Evolutionary conservation across 208 protist species (phyloP), one percentile per base, ranked within the genome.

Genomic region (Leishmania arabica): DNA sequence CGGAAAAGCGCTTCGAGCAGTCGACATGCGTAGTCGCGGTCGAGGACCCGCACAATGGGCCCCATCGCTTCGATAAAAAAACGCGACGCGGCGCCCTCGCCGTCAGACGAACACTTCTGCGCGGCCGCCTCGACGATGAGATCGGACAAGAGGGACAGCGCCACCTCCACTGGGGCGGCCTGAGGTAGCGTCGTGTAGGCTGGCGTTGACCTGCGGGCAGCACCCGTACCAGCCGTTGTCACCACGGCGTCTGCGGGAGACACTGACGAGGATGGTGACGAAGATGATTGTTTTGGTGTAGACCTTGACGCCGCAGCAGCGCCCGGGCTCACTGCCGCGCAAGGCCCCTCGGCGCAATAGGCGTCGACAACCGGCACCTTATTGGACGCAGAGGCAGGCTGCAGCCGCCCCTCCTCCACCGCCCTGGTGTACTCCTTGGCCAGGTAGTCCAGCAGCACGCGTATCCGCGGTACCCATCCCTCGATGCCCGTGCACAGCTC

Each of bases 401-500:
- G 77, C 69, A 83, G 66, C 11, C 79, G 81, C 5, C 81, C 79
- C 49, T 85, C 78, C 60, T 4, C 40, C 11, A 79, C 49, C 2
- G 78, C 79, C 75, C 68, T 80, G 11, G 64, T 77, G 51, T 86
- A 79, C 83, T 80, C 85, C 7, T 49, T n/a, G 34, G 68, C 54
- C 47, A 96, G 73, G 66, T 87, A 86, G 72, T 96, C 91, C 68
- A 96, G 69, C 60, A 95, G 78, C 34, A 82, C 72, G 54, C 82
- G 84, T 70, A 95, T 84, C 31, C 84, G 84, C 49, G 79, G 71
- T 27, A 73, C 79, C 82, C 82, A 85, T 9, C 83, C 78, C 42
- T 89, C 89, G 27, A 89, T 77, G 24, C 91, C 91, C 34, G 85
- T 90, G 83, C 91, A 89, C 75, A 96, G 84, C 81, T 96, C 93